These are phyloP conservation scores for Catunica adiposa DNA, from an alignment of 2,329 filamentous ascomycete species.

Conservation along the genomic window DNA sequence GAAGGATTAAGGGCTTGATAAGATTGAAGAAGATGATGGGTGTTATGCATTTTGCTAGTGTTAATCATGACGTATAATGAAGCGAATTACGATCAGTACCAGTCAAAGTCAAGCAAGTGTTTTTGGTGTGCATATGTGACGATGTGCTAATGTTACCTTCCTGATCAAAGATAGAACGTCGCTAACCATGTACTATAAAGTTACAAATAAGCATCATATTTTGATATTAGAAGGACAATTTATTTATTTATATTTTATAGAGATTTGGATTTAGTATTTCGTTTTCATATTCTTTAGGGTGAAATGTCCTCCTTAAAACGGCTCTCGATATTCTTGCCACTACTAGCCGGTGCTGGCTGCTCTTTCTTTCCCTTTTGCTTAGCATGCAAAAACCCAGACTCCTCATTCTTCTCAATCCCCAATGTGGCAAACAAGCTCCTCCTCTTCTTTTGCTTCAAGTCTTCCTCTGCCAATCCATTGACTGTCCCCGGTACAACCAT, in stretches of 20 bases:
- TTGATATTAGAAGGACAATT: too few relatives aligned
- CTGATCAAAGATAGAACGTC: too few relatives aligned
- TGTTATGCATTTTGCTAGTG: background rate
- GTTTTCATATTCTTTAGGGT: background rate
- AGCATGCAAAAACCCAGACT: constrained; percentile 9
- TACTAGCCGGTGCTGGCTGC: background rate
- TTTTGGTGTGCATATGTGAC: too few relatives aligned
- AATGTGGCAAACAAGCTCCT: constrained; percentile 9
- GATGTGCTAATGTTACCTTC: too few relatives aligned
- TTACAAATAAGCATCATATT: background rate
- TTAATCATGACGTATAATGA: constrained; percentile 13
- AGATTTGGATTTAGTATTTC: background rate
- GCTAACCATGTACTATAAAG: background rate
- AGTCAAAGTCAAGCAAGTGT: too few relatives aligned
- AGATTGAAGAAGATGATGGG: background rate
- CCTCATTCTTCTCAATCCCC: constrained; percentile 2
- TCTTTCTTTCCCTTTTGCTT: background rate
- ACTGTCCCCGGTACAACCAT: constrained; percentile 5
- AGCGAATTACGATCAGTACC: constrained; percentile 1
- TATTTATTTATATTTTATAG: too few relatives aligned
- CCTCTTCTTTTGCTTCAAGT: constrained; percentile 9
- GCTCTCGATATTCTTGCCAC: background rate
- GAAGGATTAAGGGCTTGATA: constrained; percentile 53
- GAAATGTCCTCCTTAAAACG: constrained; percentile 12
- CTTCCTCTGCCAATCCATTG: background rate